Evolutionary conservation across 257 asterid genomes (phyloP), one percentile per base, ranked within the genome.

Genomic region (Marsdenia floribunda): DNA sequence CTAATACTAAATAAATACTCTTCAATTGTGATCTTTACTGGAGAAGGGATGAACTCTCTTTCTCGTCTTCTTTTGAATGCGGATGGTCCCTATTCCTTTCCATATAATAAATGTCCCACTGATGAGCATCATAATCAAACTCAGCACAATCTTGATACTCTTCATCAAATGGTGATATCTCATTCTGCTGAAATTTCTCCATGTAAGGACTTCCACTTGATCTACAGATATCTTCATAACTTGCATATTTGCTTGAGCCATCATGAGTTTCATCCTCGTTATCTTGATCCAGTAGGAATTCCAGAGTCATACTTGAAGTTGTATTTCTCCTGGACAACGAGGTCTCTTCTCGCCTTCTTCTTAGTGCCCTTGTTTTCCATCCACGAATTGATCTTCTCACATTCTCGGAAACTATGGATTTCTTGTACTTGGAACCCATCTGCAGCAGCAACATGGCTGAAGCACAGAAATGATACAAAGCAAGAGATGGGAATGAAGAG

Each of bases 341-440:
- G 58, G 65, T 24, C 70, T 74, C 82, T 37, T 75, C 87, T 19
- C 68, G 90, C 60, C 86, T 86, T 38, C 85, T 80, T 80, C 85
- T 80, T 80, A 78, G 86, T 68, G 87, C 95, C 82, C 87, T 89
- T 85, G 77, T 83, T 69, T 88, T 83, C 97, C 97, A 94, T 66
- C 95, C 95, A 29, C 81, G 91, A 42, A 94, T 90, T 1, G 99
- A 94, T 76, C 71, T 74, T 80, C 97, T 86, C 64, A 94, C 97
- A n/a, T 81, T 80, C 76, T 89, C 91, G 0, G 97, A 89, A 68
- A 94, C 81, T 70, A 94, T 90, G 26, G 96, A 79, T 86, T 79
- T 94, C 91, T 94, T 92, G 73, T 81, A 94, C 85, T 82, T 90
- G 5, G 99, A 90, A 3, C 99, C 99, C 99, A 94, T 90, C 97